Conservation (phyloP, 345 rosid genomes). For the Psidium friedrichsthalianum region DNA sequence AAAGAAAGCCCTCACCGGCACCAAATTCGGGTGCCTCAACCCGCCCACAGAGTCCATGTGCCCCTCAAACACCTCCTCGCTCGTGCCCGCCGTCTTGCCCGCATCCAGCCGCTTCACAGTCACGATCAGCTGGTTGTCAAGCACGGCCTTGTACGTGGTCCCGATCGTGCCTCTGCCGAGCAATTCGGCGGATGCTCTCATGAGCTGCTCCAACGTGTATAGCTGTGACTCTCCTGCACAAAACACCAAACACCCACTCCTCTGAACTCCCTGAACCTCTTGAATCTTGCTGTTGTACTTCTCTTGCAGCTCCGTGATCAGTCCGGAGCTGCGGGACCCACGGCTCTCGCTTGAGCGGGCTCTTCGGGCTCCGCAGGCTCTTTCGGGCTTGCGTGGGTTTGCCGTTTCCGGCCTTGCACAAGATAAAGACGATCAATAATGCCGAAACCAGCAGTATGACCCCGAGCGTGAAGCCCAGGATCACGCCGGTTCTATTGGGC, state of each 20-base stretch:
- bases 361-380: not conserved
- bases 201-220: constrained; percentile 69
- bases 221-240: constrained; percentile 34
- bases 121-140: constrained; percentile 61
- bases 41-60: constrained; percentile 75
- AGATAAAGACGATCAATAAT: constrained; percentile 25
- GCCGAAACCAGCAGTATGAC: constrained; percentile 30
- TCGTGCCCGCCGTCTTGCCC: constrained; percentile 53
- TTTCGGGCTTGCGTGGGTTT: not conserved
- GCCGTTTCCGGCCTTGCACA: constrained; percentile 18
- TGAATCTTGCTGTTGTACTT: not conserved
- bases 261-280: not conserved
- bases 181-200: constrained; percentile 93
- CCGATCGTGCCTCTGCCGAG: constrained; percentile 81
- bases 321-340: not conserved
- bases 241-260: constrained; percentile 8
- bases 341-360: not conserved
- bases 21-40: constrained; percentile 62
- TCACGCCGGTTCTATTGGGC: constrained; percentile 26
- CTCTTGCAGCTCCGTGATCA: not conserved
- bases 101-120: constrained; percentile 85
- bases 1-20: constrained; percentile 62
- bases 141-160: constrained; percentile 78
- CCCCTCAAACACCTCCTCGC: constrained; percentile 49
- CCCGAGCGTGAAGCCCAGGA: constrained; percentile 42